Evolutionary conservation across 1,284 basidiomycete genomes (phyloP).

Genomic region (Coniferiporia weirii): DNA sequence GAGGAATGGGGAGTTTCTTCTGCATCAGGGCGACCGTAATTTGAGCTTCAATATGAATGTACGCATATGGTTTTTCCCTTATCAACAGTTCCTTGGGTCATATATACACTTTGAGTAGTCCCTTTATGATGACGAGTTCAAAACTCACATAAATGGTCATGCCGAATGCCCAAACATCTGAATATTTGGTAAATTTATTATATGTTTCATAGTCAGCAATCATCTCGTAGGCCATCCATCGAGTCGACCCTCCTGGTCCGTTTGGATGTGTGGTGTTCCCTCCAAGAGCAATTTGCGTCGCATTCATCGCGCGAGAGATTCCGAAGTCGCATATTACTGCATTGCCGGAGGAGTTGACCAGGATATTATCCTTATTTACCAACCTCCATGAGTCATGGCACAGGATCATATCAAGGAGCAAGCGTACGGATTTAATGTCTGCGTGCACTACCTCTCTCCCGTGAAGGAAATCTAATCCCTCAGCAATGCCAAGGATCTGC

Average conservation of each 20-base stretch:
- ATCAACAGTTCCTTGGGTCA: not conserved
- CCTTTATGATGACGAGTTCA: no score
- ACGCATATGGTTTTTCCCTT: not conserved
- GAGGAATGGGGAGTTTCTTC: not conserved
- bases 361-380: slow-evolving; percentile 2
- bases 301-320: not conserved
- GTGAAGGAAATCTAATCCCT: slow-evolving; percentile 8
- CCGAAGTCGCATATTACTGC: slow-evolving; percentile 9
- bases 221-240: slow-evolving; percentile 8
- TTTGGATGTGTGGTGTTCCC: not conserved
- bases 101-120: no score
- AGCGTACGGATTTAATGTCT: not conserved
- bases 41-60: not conserved
- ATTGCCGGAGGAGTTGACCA: not conserved
- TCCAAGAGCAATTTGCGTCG: not conserved
- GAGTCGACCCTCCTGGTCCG: not conserved
- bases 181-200: not conserved
- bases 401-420: not conserved
- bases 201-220: not conserved
- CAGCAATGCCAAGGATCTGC: slow-evolving; percentile 1
- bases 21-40: not conserved
- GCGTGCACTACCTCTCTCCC: not conserved
- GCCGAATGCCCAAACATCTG: slow-evolving; percentile 13
- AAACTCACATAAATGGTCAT: slow-evolving; percentile 11
- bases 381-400: not conserved